Evolutionary conservation across 208 protist species (phyloP).

Genomic region (Crithidia fasciculata): DNA sequence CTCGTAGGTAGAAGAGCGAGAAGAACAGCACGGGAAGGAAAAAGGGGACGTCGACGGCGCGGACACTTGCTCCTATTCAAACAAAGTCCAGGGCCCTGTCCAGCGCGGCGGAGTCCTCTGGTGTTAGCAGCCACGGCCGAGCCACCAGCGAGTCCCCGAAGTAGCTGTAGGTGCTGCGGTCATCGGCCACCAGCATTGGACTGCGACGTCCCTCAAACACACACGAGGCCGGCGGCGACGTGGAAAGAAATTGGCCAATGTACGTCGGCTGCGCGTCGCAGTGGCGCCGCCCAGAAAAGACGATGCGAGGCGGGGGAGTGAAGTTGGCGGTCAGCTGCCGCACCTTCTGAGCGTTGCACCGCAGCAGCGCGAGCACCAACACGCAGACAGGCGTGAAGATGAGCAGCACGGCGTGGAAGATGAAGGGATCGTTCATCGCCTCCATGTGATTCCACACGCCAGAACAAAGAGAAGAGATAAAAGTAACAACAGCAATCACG

Average conservation of each 20-base stretch:
- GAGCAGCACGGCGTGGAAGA: not conserved
- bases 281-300: not conserved
- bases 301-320: not conserved
- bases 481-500: too few relatives aligned
- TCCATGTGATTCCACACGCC: not conserved
- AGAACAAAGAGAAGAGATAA: not conserved
- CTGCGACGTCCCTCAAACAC: too few relatives aligned
- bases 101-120: not conserved
- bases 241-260: not conserved
- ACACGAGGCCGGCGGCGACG: not conserved
- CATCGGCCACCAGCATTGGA: not conserved
- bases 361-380: not conserved
- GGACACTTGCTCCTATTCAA: not conserved
- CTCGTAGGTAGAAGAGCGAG: not conserved
- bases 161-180: conserved; percentile 7
- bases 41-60: not conserved
- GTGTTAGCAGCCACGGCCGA: not conserved
- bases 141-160: conserved; percentile 11
- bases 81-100: not conserved
- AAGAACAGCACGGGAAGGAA: not conserved
- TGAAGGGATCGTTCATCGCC: not conserved
- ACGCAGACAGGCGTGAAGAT: conserved; percentile 4
- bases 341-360: conserved; percentile 1
- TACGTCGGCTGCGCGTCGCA: conserved; percentile 4
- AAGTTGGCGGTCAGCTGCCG: not conserved